A percentile compares a stretch with the other conserved stretches of the same genome.
These are phyloP conservation scores for Cladophialophora immunda DNA, from an alignment of 2,329 filamentous ascomycete genomes.

Conservation along the genomic window DNA sequence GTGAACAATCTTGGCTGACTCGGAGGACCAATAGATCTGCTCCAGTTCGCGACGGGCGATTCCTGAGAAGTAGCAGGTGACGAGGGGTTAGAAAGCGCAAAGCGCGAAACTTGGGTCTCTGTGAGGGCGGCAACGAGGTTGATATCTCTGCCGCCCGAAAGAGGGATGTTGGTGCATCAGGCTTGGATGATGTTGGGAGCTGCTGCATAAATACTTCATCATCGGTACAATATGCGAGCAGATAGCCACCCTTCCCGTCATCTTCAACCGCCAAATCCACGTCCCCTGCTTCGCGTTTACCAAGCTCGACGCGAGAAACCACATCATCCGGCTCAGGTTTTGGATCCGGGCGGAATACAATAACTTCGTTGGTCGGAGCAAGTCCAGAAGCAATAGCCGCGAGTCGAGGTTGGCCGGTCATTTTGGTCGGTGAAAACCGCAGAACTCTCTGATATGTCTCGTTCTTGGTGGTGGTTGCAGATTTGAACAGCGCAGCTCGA, in stretches of 20 bases:
- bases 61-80: conserved; percentile 64
- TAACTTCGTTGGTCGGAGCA: conserved; percentile 77
- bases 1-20: conserved; percentile 32
- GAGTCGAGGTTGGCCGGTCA: conserved; percentile 58
- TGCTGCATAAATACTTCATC: conserved; percentile 75
- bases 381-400: conserved; percentile 82
- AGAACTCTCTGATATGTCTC: conserved; percentile 69
- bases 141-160: conserved; percentile 36
- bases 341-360: conserved; percentile 72
- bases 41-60: conserved; percentile 55
- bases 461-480: conserved; percentile 54
- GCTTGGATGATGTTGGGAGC: conserved; percentile 59
- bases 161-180: conserved; percentile 41
- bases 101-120: conserved; percentile 57
- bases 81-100: conserved; percentile 55
- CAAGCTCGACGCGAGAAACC: conserved; percentile 62
- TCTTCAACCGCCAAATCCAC: conserved; percentile 32
- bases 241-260: conserved; percentile 58
- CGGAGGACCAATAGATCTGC: conserved; percentile 49
- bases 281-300: conserved; percentile 59
- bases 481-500: conserved; percentile 47
- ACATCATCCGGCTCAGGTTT: conserved; percentile 65
- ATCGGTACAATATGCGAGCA: conserved; percentile 81
- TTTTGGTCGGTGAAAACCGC: conserved; percentile 64
- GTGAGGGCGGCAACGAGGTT: conserved; percentile 38